Conservation (phyloP, 2,329 filamentous ascomycete genomes). For the Ophiostoma sp. region DNA sequence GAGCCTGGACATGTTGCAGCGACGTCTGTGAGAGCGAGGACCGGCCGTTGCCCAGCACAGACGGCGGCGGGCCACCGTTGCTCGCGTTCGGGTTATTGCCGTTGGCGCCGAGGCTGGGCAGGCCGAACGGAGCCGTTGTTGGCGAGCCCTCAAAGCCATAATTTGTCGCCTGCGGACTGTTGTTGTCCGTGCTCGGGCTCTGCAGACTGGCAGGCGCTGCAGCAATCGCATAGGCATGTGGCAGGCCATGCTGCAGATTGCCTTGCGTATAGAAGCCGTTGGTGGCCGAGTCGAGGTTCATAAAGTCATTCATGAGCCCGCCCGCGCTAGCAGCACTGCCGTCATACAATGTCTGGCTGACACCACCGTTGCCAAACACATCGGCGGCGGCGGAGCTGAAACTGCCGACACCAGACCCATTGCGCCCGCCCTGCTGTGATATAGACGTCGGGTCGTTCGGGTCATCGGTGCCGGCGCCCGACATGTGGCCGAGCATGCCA, state of each 20-base stretch:
- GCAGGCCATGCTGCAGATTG: slow-evolving; percentile 56
- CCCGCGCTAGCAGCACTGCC: slow-evolving; percentile 27
- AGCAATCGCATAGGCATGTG: slow-evolving; percentile 60
- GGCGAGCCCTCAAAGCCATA: slow-evolving; percentile 53
- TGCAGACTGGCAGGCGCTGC: slow-evolving; percentile 57
- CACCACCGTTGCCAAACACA: slow-evolving; percentile 48
- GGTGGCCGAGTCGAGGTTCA: slow-evolving; percentile 44
- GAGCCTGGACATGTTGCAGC: slow-evolving; percentile 10
- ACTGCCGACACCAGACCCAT: slow-evolving; percentile 34
- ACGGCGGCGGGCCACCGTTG: slow-evolving; percentile 14
- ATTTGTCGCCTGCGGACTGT: slow-evolving; percentile 53
- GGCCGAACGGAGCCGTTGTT: slow-evolving; percentile 36
- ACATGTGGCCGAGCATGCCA: slow-evolving; percentile 94
- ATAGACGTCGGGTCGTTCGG: slow-evolving; percentile 59
- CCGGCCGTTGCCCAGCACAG: slow-evolving; percentile 12
- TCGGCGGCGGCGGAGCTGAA: slow-evolving; percentile 38
- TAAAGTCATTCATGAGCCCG: slow-evolving; percentile 48
- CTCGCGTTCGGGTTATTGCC: slow-evolving; percentile 17
- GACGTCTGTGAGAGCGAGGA: slow-evolving; percentile 21
- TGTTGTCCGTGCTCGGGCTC: slow-evolving; percentile 60
- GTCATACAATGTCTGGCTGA: slow-evolving; percentile 46
- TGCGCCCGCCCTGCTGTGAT: slow-evolving; percentile 35
- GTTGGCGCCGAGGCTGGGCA: slow-evolving; percentile 17
- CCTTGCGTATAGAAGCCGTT: slow-evolving; percentile 50
- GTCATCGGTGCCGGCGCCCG: slow-evolving; percentile 77